Evolutionary conservation across 805 yeast species (phyloP).

Genomic region (Aciculoconidium aculeatum): DNA sequence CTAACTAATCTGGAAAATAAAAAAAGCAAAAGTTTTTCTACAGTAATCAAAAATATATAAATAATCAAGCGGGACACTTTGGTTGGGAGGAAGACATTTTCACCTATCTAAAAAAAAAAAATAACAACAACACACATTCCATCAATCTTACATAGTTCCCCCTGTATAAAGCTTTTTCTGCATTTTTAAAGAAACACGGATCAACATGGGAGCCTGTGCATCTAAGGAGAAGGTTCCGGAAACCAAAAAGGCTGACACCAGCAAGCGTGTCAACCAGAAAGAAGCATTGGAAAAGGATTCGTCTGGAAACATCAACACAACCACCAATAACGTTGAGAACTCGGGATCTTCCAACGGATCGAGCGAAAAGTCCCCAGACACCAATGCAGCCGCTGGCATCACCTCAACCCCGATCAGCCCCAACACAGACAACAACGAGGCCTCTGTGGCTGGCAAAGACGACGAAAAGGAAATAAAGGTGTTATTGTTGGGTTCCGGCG

Average conservation of each 20-base stretch:
- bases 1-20: no score
- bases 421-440: slow-evolving; percentile 1
- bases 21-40: no score
- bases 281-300: slow-evolving; percentile 8
- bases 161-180: neutral
- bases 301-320: slow-evolving; percentile 3
- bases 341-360: slow-evolving; percentile 9
- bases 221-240: slow-evolving; percentile 9
- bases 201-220: slow-evolving; percentile 11
- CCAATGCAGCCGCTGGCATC: no score
- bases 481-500: slow-evolving; percentile 82
- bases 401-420: slow-evolving; percentile 1
- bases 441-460: no score
- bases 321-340: slow-evolving; percentile 7
- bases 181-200: neutral
- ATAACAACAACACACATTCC: no score
- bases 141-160: no score
- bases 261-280: slow-evolving; percentile 13
- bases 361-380: neutral
- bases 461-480: slow-evolving; percentile 55
- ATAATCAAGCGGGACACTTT: no score
- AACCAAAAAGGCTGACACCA: slow-evolving; percentile 4
- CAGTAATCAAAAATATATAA: no score
- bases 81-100: no score
- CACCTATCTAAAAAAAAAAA: no score